These are phyloP conservation scores for Heritiera littoralis DNA, from an alignment of 345 rosid species.

Conservation along the genomic window DNA sequence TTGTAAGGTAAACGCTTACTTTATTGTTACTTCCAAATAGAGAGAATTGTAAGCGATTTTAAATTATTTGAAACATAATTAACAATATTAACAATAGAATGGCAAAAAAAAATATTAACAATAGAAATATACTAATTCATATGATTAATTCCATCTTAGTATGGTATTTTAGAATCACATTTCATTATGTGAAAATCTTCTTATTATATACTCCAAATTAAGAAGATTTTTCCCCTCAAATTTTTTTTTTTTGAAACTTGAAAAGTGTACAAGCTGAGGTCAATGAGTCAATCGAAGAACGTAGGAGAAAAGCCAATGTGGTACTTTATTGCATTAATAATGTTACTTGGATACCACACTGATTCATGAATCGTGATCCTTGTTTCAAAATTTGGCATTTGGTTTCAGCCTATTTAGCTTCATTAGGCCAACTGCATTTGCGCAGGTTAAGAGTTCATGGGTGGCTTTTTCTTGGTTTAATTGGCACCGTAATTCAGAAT, in stretches of 20 bases:
- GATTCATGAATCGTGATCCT: neutral
- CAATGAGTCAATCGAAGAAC: neutral
- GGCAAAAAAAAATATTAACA: no score
- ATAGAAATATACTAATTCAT: no score
- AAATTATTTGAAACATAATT: neutral
- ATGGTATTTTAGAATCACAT: no score
- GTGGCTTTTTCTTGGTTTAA: neutral
- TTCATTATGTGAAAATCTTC: neutral
- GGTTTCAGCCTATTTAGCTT: no score
- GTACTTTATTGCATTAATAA: neutral
- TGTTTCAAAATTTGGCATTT: neutral
- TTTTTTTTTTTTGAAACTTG: neutral
- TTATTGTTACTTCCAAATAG: neutral
- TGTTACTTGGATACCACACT: neutral
- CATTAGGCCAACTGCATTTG: no score
- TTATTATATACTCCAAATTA: neutral
- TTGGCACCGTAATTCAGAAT: neutral
- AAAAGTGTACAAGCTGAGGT: constrained; percentile 1
- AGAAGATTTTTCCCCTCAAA: neutral
- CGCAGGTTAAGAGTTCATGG: neutral
- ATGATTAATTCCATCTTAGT: neutral
- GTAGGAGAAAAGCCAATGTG: no score
- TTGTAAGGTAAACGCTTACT: constrained; percentile 26
- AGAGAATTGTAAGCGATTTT: constrained; percentile 17
- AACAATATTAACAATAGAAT: no score